phyloP scores from a whole-genome alignment of 176 grass and related monocot species.

The Carex parvula region DNA sequence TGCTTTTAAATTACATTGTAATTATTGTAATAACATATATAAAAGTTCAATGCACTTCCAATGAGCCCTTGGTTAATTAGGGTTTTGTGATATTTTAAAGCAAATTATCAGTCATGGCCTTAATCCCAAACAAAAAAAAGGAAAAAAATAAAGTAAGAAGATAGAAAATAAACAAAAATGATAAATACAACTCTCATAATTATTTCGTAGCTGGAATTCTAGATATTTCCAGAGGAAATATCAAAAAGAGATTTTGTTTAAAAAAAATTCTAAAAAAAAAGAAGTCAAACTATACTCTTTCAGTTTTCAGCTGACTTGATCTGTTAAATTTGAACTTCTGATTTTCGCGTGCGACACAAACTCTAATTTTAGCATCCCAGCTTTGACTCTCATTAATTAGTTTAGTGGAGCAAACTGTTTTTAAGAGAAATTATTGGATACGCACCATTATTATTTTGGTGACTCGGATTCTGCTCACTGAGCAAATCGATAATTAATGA shows the following conservation, averaged over 20 bases:
- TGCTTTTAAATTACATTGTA: too few relatives aligned
- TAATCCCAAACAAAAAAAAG: neutral
- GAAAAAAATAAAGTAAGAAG: neutral
- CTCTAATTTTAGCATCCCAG: constrained; percentile 10
- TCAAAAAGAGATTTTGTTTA: neutral
- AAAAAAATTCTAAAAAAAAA: neutral
- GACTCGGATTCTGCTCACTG: neutral
- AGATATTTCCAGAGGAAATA: neutral
- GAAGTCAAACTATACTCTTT: constrained; percentile 2
- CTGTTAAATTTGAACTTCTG: constrained; percentile 15
- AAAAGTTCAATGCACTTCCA: neutral
- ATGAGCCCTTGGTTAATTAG: neutral
- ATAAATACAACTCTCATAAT: neutral
- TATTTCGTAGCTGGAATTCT: neutral
- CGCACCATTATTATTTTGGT: neutral
- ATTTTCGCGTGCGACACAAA: neutral
- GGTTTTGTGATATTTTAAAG: neutral
- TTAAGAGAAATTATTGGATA: neutral
- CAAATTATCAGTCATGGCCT: neutral
- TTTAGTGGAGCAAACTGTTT: neutral
- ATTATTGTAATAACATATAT: neutral
- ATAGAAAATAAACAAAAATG: neutral
- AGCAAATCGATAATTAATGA: neutral
- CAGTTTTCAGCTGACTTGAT: constrained; percentile 20
- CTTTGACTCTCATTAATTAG: neutral